Percentiles rank a stretch among this genome's conserved stretches.
phyloP scores from a whole-genome alignment of 345 rosid species.

The Diplotaxis tenuifolia region DNA sequence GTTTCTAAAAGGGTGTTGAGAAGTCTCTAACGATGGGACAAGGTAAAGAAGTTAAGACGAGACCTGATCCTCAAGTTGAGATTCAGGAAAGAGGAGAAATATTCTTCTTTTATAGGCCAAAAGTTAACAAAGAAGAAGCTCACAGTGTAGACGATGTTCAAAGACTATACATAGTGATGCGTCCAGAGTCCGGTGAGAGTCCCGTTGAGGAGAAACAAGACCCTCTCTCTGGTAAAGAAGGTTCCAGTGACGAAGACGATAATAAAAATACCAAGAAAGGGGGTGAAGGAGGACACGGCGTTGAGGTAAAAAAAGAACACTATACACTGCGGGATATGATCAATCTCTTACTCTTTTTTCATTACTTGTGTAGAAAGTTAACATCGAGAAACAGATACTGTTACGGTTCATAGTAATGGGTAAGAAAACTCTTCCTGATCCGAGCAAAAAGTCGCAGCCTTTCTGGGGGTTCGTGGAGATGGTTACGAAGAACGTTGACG shows the following conservation, averaged over 20 bases:
- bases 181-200: conserved; percentile 64
- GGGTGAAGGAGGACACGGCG: conserved; percentile 53
- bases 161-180: conserved; percentile 58
- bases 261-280: conserved; percentile 9
- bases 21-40: conserved; percentile 26
- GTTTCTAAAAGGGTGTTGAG: not conserved
- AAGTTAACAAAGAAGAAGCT: conserved; percentile 63
- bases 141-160: conserved; percentile 61
- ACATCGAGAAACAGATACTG: conserved; percentile 55
- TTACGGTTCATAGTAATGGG: conserved; percentile 70
- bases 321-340: not conserved
- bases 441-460: conserved; percentile 51
- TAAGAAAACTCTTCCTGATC: conserved; percentile 67
- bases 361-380: conserved; percentile 41
- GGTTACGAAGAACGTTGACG: conserved; percentile 59
- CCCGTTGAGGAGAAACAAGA: conserved; percentile 59
- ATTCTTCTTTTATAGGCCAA: conserved; percentile 81
- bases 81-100: conserved; percentile 70
- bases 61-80: conserved; percentile 37
- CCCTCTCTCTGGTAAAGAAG: conserved; percentile 58
- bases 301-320: conserved; percentile 39
- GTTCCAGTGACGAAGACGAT: not conserved
- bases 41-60: conserved; percentile 35
- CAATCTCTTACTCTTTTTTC: not conserved
- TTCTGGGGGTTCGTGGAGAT: conserved; percentile 77